Conservation (phyloP, 2,329 filamentous ascomycete species). For the Fusarium concolor region DNA sequence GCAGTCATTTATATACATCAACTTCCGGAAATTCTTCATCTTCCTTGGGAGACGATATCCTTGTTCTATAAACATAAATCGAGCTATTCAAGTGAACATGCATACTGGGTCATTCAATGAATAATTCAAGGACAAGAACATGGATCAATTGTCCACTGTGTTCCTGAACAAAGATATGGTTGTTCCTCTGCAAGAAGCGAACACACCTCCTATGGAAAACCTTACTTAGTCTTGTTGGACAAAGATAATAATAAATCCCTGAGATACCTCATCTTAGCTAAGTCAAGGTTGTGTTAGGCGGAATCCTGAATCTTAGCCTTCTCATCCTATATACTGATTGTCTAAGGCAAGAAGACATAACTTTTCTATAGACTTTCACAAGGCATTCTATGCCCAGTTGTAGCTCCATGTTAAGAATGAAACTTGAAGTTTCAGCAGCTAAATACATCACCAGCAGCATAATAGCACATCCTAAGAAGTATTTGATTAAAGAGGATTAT, state of each 20-base stretch:
- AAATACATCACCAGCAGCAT: background rate
- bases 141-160: background rate
- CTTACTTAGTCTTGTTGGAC: background rate
- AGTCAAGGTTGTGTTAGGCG: background rate
- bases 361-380: too few species aligned
- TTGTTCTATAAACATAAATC: background rate
- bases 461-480: background rate
- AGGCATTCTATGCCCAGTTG: too few species aligned
- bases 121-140: background rate
- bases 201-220: background rate
- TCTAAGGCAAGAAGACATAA: too few species aligned
- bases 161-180: background rate
- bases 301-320: too few species aligned
- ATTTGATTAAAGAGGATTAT: conserved; percentile 13
- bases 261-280: too few species aligned
- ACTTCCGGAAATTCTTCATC: background rate
- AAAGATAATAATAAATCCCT: background rate
- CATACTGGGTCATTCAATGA: background rate
- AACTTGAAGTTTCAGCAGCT: background rate
- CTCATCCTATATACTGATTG: too few species aligned
- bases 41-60: background rate
- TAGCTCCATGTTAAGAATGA: background rate
- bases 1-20: background rate
- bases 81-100: background rate
- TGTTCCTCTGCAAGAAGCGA: background rate